Evolutionary conservation across 139 green algal genomes (phyloP), one percentile per base, ranked within the genome.

Genomic region (Tetradesmus lagerheimii): DNA sequence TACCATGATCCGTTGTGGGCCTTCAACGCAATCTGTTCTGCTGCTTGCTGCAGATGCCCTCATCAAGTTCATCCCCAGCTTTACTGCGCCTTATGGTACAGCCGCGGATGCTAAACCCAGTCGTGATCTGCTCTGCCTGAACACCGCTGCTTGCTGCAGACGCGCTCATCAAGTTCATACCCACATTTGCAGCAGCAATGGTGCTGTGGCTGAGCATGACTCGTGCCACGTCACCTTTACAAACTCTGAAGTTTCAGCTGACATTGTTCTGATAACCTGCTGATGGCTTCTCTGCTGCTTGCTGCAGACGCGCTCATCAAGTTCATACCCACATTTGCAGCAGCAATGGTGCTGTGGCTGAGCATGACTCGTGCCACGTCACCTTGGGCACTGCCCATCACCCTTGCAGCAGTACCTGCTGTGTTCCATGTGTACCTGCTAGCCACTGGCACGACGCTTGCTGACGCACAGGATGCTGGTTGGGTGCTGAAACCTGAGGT

Each of bases 401-500:
- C 94, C 43, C 93, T 98, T 31, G 38, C 92, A 20, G 80, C 81
- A 41, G 88, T 96, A 0, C 96, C 96, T 0, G 74, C 83, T 18
- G 37, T 83, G 15, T 97, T 97, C 85, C 91, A 95, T 83, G 38
- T 87, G 1, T 93, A 91, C 64, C 91, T 94, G 62, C 66, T 91
- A 29, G 85, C 64, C 0, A 37, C 64, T 5, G 93, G 95, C 3
- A 78, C 86, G 15, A 92, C 64, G 0, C 86, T 97, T 74, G 86
- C 89, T 38, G 71, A 95, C 4, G 95, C 95, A 27, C 87, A 94
- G 41, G 90, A 92, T 35, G 91, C 84, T 4, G 95, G 94, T 14
- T 98, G 96, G 96, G 94, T 95, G 29, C 92, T 93, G 79, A 86
- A 94, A 38, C 90, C 93, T 12, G 79, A 94, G 92, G 93, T 95